Conservation (phyloP, 2,329 filamentous ascomycete species). For the Aspergillus sergii region DNA sequence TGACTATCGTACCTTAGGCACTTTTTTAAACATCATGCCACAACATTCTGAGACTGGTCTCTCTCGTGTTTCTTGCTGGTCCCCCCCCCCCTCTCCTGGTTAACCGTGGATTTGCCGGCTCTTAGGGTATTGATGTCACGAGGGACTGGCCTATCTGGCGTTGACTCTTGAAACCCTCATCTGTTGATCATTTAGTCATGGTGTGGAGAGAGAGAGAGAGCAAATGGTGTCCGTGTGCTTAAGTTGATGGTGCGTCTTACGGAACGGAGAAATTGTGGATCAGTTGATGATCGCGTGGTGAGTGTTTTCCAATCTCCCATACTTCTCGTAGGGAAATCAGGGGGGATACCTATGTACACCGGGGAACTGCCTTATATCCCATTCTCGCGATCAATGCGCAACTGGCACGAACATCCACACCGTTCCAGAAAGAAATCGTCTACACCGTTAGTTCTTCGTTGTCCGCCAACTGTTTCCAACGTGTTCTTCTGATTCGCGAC, state of each 20-base stretch:
- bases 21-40: not conserved
- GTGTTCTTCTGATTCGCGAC: not conserved
- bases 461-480: not conserved
- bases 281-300: not conserved
- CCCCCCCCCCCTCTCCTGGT: not conserved
- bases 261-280: conserved; percentile 1
- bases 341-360: not conserved
- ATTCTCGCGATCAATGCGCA: not conserved
- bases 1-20: not conserved
- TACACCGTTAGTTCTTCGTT: not conserved
- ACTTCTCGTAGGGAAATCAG: not conserved
- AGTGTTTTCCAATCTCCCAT: not conserved
- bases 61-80: not conserved
- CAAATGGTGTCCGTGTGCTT: not conserved
- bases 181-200: not conserved
- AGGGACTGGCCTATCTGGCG: not conserved
- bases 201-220: not conserved
- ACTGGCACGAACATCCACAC: not conserved
- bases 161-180: not conserved
- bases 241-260: not conserved
- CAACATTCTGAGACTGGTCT: not conserved
- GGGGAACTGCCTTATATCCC: not conserved
- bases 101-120: not conserved
- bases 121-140: not conserved
- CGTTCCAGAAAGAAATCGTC: not conserved